These are phyloP conservation scores for Mycena indigotica DNA, from an alignment of 768 basidiomycete species.

Conservation along the genomic window DNA sequence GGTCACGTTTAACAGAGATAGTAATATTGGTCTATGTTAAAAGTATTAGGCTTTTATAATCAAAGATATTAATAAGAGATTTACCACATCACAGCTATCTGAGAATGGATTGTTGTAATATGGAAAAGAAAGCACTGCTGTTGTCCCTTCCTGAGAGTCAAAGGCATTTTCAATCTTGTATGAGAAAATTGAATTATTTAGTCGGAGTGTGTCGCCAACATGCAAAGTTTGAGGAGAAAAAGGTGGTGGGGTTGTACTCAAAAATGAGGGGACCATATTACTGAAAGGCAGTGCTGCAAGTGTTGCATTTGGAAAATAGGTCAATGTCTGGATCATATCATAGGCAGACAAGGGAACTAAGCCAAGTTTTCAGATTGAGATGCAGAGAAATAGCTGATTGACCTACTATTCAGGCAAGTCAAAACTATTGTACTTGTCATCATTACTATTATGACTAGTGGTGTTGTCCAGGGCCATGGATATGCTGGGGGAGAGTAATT, in stretches of 20 bases:
- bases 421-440: background rate
- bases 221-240: background rate
- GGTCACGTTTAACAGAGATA: too few relatives aligned
- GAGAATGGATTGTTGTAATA: slow-evolving; percentile 9
- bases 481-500: slow-evolving; percentile 2
- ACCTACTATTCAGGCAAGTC: background rate
- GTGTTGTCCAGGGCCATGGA: background rate
- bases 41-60: background rate
- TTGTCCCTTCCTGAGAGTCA: background rate
- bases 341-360: slow-evolving; percentile 1
- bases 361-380: background rate
- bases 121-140: background rate
- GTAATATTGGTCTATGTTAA: background rate
- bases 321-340: background rate
- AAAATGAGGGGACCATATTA: background rate
- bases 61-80: background rate
- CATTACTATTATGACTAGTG: background rate
- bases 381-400: background rate
- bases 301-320: slow-evolving; percentile 1
- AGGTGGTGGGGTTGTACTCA: background rate
- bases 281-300: background rate
- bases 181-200: background rate
- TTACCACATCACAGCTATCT: slow-evolving; percentile 2
- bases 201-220: background rate
- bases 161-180: background rate